Base-by-base conservation (phyloP, 2,329 filamentous ascomycete species). In the Hypoxylon sp. region DNA sequence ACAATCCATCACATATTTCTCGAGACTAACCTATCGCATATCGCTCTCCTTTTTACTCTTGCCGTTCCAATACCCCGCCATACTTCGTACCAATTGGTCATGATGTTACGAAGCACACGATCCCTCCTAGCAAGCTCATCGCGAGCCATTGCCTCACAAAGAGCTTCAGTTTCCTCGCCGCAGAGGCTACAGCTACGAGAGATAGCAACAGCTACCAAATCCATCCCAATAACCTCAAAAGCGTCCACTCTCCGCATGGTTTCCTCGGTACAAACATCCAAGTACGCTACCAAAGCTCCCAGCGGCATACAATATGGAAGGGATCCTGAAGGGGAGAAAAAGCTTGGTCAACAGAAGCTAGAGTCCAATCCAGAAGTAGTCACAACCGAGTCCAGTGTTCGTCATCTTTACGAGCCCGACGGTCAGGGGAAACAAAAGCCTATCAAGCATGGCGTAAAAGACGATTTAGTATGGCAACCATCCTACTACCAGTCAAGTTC, bases 321-420 rank as follows among this genome's bases (percentile, higher is more conserved):
- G 56, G 83, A 91, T 68, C 78, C 75, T 43, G 80, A 89, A 67
- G 78, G 79, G 28, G 89, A 91, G 74, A 81, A 82, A 48, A 79
- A 83, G 67, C 70, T 87, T 7, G 82, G 77, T 11, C 70, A 87
- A 49, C 74, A 86, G 73, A 84, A 84, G 72, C 78, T 93, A n/a
- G 73, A 85, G 59, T 72, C 85, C 2, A 77, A 85, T 26, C 90
- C 90, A 0, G 85, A 86, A 39, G 75, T 79, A 6, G 90, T 93
- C 0, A 85, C 88, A 0, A 77, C 78, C 20, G 81, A 81, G 43
- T 93, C 90, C 1, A 80, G 79, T 10, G 78, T 82, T 15, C 82
- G 85, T 57, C 80, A 82, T 67, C 76, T 85, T 49, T 77, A 85
- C 39, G 80, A 86, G 73, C 69, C 76, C 47, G 50, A 67, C 6